Evolutionary conservation across 176 grass and related monocot genomes (phyloP), one percentile per base, ranked within the genome.

Genomic region (Juncus effusus): DNA sequence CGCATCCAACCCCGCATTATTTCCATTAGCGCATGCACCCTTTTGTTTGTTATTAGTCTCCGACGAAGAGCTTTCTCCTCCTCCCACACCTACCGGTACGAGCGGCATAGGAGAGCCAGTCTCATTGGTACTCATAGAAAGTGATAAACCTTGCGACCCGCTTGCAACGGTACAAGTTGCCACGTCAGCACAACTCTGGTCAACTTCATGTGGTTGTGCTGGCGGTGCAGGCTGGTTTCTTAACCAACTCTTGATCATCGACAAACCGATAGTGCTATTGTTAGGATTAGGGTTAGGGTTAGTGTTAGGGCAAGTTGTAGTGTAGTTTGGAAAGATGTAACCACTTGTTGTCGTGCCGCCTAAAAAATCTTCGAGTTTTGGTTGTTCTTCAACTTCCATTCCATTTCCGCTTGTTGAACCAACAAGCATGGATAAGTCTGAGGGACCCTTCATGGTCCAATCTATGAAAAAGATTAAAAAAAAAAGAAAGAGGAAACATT

Each of bases 221-320:
- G 49, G 13, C 7, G 78, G 75, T 6, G 66, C 59, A 56, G 89
- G 78, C 40, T 85, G 89, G 67, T 63, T 84, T 53, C 89, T 76
- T 37, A 87, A 59, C 89, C 89, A 87, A 70, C 69, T 84, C 75
- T 93, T 87, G 75, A 93, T 93, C 89, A 87, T 91, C 13, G 88
- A 91, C 3, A 91, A 16, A 16, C 84, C 88, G 10, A 91, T 86
- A 15, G 77, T 72, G 65, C 51, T 65, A 64, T 55, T 64, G 49
- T 38, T 52, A 62, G 42, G 51, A 35, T 59, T 62, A 13, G 40
- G 10, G 42, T 72, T 81, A 19, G 59, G 51, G 44, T 66, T 72
- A 63, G 38, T 3, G 44, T 66, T 72, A 63, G 38, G 3, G 19
- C 35, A 56, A 38, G 13, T n/a, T 7, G 47, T 38, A 36, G 36